Conservation (phyloP, 2,329 filamentous ascomycete species). For the Fusarium secorum region DNA sequence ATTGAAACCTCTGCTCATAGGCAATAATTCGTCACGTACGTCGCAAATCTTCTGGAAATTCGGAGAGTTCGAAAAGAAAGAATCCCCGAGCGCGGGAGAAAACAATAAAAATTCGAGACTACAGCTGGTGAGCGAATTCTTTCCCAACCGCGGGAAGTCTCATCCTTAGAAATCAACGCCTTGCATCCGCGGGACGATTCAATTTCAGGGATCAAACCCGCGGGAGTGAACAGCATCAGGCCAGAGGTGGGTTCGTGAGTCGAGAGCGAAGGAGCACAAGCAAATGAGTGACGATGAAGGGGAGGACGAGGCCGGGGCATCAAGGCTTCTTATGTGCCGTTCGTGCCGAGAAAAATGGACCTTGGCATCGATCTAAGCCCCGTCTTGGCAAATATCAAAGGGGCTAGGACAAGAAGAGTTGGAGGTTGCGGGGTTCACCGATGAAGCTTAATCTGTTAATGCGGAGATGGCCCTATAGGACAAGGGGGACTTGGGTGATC, state of each 20-base stretch:
- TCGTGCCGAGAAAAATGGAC: conserved; percentile 16
- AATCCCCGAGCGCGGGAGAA: neutral
- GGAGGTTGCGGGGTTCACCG: neutral
- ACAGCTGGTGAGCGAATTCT: neutral
- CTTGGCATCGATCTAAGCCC: neutral
- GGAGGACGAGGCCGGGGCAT: neutral
- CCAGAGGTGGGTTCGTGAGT: neutral
- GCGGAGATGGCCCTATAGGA: neutral
- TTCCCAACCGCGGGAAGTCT: neutral
- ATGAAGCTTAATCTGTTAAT: neutral
- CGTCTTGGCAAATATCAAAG: neutral
- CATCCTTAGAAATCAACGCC: neutral
- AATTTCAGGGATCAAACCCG: neutral
- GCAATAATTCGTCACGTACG: neutral
- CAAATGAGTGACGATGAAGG: neutral
- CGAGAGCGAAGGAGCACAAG: neutral
- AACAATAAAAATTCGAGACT: neutral
- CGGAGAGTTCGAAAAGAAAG: neutral
- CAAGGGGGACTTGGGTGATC: neutral
- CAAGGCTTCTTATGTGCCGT: conserved; percentile 20
- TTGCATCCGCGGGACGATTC: neutral
- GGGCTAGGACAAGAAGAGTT: neutral
- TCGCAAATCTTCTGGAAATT: neutral
- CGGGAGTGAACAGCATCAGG: neutral
- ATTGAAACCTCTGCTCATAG: fast-evolving